A percentile compares a stretch with the other conserved stretches of the same genome.
Conservation (phyloP, 2,329 filamentous ascomycete genomes). For the Orbilia ellipsospora region DNA sequence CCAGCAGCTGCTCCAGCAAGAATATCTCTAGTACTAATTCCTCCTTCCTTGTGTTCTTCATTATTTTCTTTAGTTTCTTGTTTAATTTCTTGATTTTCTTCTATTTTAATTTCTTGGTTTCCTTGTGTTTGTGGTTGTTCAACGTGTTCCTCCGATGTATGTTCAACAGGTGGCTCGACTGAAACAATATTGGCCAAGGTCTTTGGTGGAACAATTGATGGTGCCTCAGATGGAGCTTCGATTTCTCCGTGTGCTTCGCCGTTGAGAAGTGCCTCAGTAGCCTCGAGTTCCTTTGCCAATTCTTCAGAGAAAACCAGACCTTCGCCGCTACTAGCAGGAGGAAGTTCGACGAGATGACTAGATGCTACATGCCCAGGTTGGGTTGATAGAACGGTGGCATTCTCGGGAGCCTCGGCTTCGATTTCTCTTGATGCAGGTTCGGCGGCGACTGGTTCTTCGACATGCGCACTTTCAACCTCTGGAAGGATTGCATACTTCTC, state of each 20-base stretch:
- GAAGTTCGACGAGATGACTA: slow-evolving; percentile 47
- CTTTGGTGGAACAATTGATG: slow-evolving; percentile 38
- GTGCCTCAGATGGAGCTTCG: slow-evolving; percentile 26
- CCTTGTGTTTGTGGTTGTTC: slow-evolving; percentile 12
- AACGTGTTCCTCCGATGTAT: background rate
- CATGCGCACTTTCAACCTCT: slow-evolving; percentile 11
- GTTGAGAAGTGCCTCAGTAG: slow-evolving; percentile 36
- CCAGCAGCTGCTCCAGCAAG: slow-evolving; percentile 41
- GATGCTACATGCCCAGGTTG: slow-evolving; percentile 36
- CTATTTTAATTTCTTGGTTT: slow-evolving; percentile 39
- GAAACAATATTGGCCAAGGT: slow-evolving; percentile 42
- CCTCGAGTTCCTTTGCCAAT: slow-evolving; percentile 43
- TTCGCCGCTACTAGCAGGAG: slow-evolving; percentile 45
- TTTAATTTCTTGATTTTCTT: slow-evolving; percentile 50
- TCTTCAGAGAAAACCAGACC: slow-evolving; percentile 51
- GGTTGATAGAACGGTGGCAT: slow-evolving; percentile 38
- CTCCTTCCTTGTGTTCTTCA: slow-evolving; percentile 34
- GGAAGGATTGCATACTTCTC: background rate
- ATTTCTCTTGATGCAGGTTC: slow-evolving; percentile 10
- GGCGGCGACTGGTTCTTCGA: background rate
- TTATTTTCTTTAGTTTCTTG: slow-evolving; percentile 33
- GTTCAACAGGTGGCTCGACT: slow-evolving; percentile 2
- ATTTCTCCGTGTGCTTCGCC: slow-evolving; percentile 16
- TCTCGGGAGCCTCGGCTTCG: slow-evolving; percentile 17
- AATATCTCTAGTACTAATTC: slow-evolving; percentile 34